Percentiles rank a stretch among this genome's conserved stretches.
These are phyloP conservation scores for Naumovozyma dairenensis DNA, from an alignment of 805 yeast genomes.

Conservation along the genomic window DNA sequence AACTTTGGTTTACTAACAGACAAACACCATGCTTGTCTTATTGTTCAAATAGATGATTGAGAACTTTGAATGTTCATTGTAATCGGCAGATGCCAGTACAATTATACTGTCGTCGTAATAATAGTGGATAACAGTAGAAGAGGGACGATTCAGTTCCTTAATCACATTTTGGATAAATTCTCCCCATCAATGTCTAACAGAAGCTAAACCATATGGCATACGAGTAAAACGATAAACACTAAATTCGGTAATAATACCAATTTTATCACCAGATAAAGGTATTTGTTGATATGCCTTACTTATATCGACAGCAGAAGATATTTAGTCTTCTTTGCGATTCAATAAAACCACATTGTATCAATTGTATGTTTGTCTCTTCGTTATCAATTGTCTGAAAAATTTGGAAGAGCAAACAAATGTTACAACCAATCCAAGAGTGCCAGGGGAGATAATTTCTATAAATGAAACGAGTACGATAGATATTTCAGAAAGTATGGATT, in stretches of 20 bases:
- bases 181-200: constrained; percentile 2
- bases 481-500: constrained; percentile 4
- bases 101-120: constrained; percentile 5
- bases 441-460: too few relatives aligned
- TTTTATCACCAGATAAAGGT: constrained; percentile 1
- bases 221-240: constrained; percentile 2
- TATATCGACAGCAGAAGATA: constrained; percentile 4
- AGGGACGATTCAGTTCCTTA: not conserved
- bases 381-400: constrained; percentile 23
- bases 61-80: not conserved
- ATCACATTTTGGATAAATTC: constrained; percentile 1
- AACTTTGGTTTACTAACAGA: constrained; percentile 2
- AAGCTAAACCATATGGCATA: constrained; percentile 2
- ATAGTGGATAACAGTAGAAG: not conserved
- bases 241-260: constrained; percentile 2
- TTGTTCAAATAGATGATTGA: not conserved
- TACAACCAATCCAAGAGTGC: too few relatives aligned
- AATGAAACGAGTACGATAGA: too few relatives aligned
- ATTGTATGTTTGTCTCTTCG: constrained; percentile 26
- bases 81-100: constrained; percentile 1
- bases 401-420: constrained; percentile 6
- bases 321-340: too few relatives aligned
- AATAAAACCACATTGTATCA: constrained; percentile 24
- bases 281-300: constrained; percentile 3
- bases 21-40: constrained; percentile 1